These are phyloP conservation scores for Ceraceosorus guamensis DNA, from an alignment of 1,284 basidiomycete genomes.

Conservation along the genomic window DNA sequence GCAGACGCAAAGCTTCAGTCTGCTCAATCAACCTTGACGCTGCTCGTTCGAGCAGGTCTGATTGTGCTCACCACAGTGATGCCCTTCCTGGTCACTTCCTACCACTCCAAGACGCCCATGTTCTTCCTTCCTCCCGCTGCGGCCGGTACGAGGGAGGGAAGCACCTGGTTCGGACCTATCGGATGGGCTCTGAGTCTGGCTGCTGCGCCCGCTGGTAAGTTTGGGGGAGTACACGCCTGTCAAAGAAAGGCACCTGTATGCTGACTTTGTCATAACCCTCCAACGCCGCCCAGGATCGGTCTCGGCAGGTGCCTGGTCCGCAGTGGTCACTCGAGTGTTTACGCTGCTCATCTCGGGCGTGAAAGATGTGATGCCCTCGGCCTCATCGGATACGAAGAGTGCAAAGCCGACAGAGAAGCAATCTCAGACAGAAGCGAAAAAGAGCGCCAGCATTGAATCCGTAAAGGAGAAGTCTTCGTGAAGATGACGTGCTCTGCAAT, in stretches of 20 bases:
- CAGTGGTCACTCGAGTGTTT: constrained; percentile 5
- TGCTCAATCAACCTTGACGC: constrained; percentile 10
- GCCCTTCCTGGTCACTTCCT: constrained; percentile 41
- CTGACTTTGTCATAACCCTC: neutral
- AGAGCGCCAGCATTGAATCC: too few species aligned
- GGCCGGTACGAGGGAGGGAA: neutral
- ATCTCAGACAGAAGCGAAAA: too few species aligned
- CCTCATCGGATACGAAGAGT: neutral
- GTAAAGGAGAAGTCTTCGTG: too few species aligned
- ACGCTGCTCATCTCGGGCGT: neutral
- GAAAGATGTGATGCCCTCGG: neutral
- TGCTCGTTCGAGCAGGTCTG: constrained; percentile 30
- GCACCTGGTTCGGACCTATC: constrained; percentile 36
- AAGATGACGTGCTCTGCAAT: too few species aligned
- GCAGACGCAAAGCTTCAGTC: neutral
- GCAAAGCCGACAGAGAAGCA: neutral
- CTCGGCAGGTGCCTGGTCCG: constrained; percentile 9
- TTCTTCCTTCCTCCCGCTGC: constrained; percentile 40
- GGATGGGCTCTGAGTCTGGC: constrained; percentile 18
- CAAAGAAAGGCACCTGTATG: neutral
- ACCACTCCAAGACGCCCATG: constrained; percentile 41
- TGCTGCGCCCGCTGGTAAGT: constrained; percentile 13
- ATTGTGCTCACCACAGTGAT: constrained; percentile 36
- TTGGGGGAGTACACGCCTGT: neutral
- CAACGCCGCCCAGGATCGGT: constrained; percentile 9